Base-by-base conservation (phyloP, 2,329 filamentous ascomycete genomes). In the Pyricularia sp. region DNA sequence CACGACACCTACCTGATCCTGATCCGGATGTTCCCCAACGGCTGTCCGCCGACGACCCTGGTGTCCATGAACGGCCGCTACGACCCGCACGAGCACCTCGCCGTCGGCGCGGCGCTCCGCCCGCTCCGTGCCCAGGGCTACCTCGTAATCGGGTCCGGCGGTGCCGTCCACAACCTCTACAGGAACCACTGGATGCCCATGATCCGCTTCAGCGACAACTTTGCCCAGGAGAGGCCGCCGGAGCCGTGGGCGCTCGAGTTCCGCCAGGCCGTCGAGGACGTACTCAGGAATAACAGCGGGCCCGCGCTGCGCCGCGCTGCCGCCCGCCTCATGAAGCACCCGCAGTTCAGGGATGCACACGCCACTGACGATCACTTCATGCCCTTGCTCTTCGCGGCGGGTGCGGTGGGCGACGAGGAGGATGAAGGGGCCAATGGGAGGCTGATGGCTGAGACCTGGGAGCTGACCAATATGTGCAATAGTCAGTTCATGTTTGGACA, bases 331-430 rank as follows among this genome's bases (percentile, higher is more conserved):
- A 88, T 89, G 85, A 88, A 89, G 75, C 83, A 88, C 70, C 86
- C 86, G 0, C 76, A 78, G 61, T 89, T 82, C 70, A 75, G 86
- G 19, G 86, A 88, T 69, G 87, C 87, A 0, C 87, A 89, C 74
- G 86, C 79, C 0, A 89, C 87, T 0, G 87, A 90, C 70, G 87
- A 89, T 71, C 86, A 89, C 70, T 89, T 87, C 68, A 88, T 89
- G 83, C 76, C 85, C 0, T 79, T 83, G 3, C 76, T 85, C 69
- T 89, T 89, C 73, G 81, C 86, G 0, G 83, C 85, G 0, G 87
- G 87, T 1, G 76, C 81, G 3, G 77, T 76, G 33, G 80, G 84
- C 1, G 78, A 78, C 35, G 69, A 73, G 64, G 78, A 80, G 28
- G 81, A 84, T 71, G 76, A 59, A 74, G 0, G 24, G 24, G 70